Conservation (phyloP, 2,329 filamentous ascomycete species). For the Drechslerella coelobrocha region DNA sequence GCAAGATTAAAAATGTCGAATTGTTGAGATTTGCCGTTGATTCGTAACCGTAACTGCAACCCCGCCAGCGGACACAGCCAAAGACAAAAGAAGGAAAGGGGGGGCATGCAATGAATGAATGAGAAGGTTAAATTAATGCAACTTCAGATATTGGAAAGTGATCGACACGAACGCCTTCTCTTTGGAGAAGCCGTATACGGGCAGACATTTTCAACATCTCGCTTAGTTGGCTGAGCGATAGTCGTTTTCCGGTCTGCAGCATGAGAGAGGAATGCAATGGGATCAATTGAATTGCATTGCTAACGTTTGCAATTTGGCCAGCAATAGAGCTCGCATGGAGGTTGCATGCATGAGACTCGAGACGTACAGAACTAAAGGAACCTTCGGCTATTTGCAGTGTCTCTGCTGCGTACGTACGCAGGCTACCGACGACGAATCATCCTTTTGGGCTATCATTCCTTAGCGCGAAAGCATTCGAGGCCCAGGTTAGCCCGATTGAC, state of each 20-base stretch:
- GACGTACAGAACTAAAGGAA: neutral
- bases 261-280: constrained; percentile 13
- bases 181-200: constrained; percentile 46
- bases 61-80: constrained; percentile 14
- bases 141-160: constrained; percentile 21
- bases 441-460: constrained; percentile 11
- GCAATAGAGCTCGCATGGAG: constrained; percentile 17
- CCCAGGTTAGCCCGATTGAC: constrained; percentile 21
- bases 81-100: constrained; percentile 17
- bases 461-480: constrained; percentile 14
- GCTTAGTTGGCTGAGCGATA: constrained; percentile 20
- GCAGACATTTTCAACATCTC: constrained; percentile 22
- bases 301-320: constrained; percentile 38
- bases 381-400: constrained; percentile 44
- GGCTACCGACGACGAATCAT: neutral
- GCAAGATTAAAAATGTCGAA: constrained; percentile 6
- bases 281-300: neutral
- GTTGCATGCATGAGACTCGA: constrained; percentile 25
- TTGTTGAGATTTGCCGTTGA: constrained; percentile 14
- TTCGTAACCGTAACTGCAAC: neutral
- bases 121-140: constrained; percentile 15
- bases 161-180: constrained; percentile 32
- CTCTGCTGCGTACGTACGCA: constrained; percentile 31
- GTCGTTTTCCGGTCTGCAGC: constrained; percentile 23
- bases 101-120: neutral